These are phyloP conservation scores for Naematelia aurantialba DNA, from an alignment of 768 basidiomycete species.

Conservation along the genomic window DNA sequence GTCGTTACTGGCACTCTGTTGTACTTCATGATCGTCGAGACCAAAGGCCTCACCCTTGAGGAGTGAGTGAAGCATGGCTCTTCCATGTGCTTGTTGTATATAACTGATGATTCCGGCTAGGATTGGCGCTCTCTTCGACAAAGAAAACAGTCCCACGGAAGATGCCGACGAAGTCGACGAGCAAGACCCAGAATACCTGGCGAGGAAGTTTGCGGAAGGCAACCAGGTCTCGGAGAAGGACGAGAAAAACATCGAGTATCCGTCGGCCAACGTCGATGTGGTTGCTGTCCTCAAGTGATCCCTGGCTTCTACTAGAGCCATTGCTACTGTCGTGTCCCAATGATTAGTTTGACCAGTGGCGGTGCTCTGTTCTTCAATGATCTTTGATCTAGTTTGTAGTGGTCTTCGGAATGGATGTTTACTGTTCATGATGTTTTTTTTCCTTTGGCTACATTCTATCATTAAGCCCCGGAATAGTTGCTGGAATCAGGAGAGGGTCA, in stretches of 20 bases:
- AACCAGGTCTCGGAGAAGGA: not conserved
- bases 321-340: too few relatives aligned
- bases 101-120: not conserved
- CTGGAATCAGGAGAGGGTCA: too few relatives aligned
- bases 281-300: not conserved
- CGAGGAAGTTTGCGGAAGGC: not conserved
- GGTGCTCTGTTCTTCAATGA: too few relatives aligned
- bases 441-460: too few relatives aligned
- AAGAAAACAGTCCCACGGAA: not conserved
- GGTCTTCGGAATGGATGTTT: too few relatives aligned
- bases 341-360: too few relatives aligned
- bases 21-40: conserved; percentile 7
- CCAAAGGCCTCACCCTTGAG: not conserved
- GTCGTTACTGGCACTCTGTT: not conserved
- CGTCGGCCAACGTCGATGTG: not conserved
- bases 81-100: not conserved
- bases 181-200: not conserved
- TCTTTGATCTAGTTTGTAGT: too few relatives aligned
- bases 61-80: too few relatives aligned
- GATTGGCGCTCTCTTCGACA: not conserved
- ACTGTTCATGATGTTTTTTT: too few relatives aligned
- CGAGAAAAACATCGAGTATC: not conserved
- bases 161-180: not conserved
- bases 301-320: too few relatives aligned
- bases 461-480: too few relatives aligned